Evolutionary conservation across 2,329 filamentous ascomycete species (phyloP).

Genomic region (Aspergillus ochraceoroseus): DNA sequence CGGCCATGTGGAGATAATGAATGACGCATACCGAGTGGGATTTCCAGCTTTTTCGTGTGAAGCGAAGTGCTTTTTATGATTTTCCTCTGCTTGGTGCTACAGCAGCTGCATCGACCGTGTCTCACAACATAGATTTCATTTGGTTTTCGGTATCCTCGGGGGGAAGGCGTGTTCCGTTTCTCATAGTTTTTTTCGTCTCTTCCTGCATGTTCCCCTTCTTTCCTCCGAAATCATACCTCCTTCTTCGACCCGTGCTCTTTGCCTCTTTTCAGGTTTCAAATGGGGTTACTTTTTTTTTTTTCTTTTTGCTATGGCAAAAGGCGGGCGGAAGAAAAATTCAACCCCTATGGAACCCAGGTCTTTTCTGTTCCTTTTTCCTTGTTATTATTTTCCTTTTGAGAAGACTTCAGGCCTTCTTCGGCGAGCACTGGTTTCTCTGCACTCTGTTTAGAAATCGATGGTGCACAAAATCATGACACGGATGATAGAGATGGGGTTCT

Average conservation of each 20-base stretch:
- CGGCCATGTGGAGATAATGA: slow-evolving; percentile 38
- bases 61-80: slow-evolving; percentile 40
- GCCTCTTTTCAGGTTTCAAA: slow-evolving; percentile 14
- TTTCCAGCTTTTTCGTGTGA: slow-evolving; percentile 34
- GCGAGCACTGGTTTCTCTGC: slow-evolving; percentile 23
- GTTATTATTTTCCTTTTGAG: slow-evolving; percentile 6
- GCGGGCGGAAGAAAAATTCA: slow-evolving; percentile 13
- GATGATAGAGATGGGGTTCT: slow-evolving; percentile 32
- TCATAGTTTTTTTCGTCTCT: slow-evolving; percentile 19
- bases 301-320: slow-evolving; percentile 11
- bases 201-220: slow-evolving; percentile 24
- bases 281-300: slow-evolving; percentile 5
- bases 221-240: slow-evolving; percentile 23
- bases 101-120: slow-evolving; percentile 39
- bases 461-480: slow-evolving; percentile 22
- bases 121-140: slow-evolving; percentile 40
- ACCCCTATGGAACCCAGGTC: slow-evolving; percentile 4
- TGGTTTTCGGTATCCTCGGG: slow-evolving; percentile 41
- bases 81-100: slow-evolving; percentile 39
- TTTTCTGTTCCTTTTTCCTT: slow-evolving; percentile 8
- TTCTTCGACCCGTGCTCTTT: slow-evolving; percentile 25
- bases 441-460: slow-evolving; percentile 19
- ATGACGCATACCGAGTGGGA: slow-evolving; percentile 38
- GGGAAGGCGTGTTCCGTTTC: slow-evolving; percentile 26
- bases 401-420: slow-evolving; percentile 24